Evolutionary conservation across 1,284 basidiomycete species (phyloP).

Genomic region (Agroathelia rolfsii): DNA sequence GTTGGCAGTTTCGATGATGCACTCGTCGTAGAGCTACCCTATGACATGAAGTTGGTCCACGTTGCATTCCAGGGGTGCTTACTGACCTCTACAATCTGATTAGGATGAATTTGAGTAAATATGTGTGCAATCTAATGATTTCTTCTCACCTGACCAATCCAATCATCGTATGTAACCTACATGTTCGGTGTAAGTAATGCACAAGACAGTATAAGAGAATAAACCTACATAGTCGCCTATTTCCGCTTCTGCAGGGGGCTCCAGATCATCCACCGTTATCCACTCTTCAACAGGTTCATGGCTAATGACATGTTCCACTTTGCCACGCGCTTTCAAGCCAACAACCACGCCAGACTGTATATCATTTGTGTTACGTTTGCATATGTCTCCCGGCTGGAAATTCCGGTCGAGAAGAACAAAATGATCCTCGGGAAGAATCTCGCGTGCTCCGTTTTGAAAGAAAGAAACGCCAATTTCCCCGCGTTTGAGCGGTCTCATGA

Average conservation of each 20-base stretch:
- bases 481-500: conserved; percentile 64
- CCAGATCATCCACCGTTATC: conserved; percentile 54
- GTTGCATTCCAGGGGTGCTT: too few relatives aligned
- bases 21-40: conserved; percentile 86
- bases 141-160: conserved; percentile 85
- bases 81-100: conserved; percentile 40
- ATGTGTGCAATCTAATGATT: neutral
- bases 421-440: conserved; percentile 64
- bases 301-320: conserved; percentile 70
- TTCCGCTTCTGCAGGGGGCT: conserved; percentile 49
- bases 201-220: conserved; percentile 8
- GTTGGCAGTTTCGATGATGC: conserved; percentile 50
- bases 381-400: conserved; percentile 75
- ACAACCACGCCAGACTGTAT: conserved; percentile 72
- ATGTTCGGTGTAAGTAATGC: conserved; percentile 1
- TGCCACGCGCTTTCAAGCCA: conserved; percentile 48
- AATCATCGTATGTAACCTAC: conserved; percentile 63
- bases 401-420: conserved; percentile 72
- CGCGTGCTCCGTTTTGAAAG: conserved; percentile 43
- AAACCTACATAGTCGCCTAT: conserved; percentile 84
- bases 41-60: conserved; percentile 4
- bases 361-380: conserved; percentile 72
- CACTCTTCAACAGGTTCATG: conserved; percentile 51
- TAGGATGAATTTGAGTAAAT: conserved; percentile 11
- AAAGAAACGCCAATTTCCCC: conserved; percentile 82